Evolutionary conservation across 2,329 filamentous ascomycete genomes (phyloP), one percentile per base, ranked within the genome.

Genomic region (Aspergillus thermomutatus): DNA sequence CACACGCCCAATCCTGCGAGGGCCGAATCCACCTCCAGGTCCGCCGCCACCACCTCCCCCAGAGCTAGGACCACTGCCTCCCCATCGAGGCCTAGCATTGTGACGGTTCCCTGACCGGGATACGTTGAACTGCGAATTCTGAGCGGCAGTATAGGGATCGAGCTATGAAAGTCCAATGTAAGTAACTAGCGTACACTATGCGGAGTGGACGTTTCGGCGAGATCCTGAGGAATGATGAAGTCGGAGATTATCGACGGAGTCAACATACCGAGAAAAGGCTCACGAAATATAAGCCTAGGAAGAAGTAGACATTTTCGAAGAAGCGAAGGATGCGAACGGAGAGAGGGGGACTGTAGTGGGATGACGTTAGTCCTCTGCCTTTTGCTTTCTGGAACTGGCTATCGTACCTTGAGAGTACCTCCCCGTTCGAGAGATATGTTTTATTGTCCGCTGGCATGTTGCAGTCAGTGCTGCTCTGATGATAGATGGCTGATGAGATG

Each of bases 261-360:
- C 1, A 19, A 67, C 74, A 31, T 73, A 80, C 78, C 52, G 78
- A 75, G 58, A 81, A 79, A 9, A 82, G 68, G 45, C 75, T 78
- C 45, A 77, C 76, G 27, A 81, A 62, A 57, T 82, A 82, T 25
- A 82, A 68, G 5, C 79, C 79, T 4, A 82, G 46, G 61, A 81
- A 80, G 58, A 76, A 65, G 61, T 81, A 81, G 51, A 76, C 56
- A 53, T 66, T 69, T 50, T 79, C 69, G 56, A 76, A 55, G 65
- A 77, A 72, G 60, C 73, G 74, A 50, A 65, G 67, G 56, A 77
- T 51, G 50, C 77, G 79, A 55, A 77, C 73, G 17, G 75, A 67
- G 50, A 80, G 54, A 3, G 79, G 79, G 11, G 78, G 77, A 45
- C 78, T 80, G 56, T 17, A 53, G 50, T 59, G 54, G 41, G 50